These are phyloP conservation scores for Oryza officinalis DNA, from an alignment of 176 grass and related monocot genomes.

Conservation along the genomic window DNA sequence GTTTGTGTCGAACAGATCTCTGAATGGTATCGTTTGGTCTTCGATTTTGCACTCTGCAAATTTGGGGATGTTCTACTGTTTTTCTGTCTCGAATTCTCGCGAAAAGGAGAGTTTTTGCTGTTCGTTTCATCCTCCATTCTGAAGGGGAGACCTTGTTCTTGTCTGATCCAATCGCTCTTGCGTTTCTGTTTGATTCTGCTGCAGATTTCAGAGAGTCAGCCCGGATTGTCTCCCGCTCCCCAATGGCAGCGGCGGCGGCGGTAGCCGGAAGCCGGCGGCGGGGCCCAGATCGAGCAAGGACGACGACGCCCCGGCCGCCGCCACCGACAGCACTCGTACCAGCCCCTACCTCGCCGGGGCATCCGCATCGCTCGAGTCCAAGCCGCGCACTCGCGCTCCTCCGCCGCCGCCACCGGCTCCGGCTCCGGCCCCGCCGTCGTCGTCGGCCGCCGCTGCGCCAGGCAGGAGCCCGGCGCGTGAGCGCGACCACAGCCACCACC, in stretches of 20 bases:
- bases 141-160: constrained; percentile 32
- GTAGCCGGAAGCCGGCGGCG: constrained; percentile 20
- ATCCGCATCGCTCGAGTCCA: constrained; percentile 30
- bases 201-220: constrained; percentile 66
- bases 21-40: background rate
- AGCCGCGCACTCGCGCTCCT: constrained; percentile 31
- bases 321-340: constrained; percentile 21
- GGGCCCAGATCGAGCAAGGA: constrained; percentile 49
- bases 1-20: constrained; percentile 19
- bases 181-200: background rate
- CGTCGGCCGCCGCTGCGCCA: background rate
- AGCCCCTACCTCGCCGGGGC: constrained; percentile 27
- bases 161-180: constrained; percentile 29
- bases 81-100: constrained; percentile 26
- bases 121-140: background rate
- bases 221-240: constrained; percentile 52
- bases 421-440: background rate
- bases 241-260: constrained; percentile 30
- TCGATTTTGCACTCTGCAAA: background rate
- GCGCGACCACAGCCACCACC: background rate
- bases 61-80: background rate
- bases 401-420: background rate
- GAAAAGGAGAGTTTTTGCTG: background rate
- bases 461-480: constrained; percentile 22
- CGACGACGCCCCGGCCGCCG: constrained; percentile 21